Percentiles rank a stretch among this genome's conserved stretches.
Conservation (phyloP, 768 basidiomycete genomes). For the Pleurotus tuoliensis region DNA sequence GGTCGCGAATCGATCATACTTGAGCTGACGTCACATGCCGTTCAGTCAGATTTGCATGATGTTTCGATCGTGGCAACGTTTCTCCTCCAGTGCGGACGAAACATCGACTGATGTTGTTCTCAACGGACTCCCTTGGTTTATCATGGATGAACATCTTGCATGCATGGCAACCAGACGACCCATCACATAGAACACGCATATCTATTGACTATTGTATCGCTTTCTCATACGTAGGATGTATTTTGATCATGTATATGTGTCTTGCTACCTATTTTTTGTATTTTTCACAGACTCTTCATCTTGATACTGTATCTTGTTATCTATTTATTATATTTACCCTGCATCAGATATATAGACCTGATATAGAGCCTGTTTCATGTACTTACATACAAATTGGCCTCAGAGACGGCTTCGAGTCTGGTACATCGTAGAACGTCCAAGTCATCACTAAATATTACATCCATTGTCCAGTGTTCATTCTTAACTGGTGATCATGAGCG, state of each 20-base stretch:
- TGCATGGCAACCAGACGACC: too few relatives aligned
- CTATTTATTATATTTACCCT: not conserved
- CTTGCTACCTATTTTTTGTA: not conserved
- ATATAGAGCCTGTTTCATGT: not conserved
- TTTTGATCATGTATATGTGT: not conserved
- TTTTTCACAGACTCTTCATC: not conserved
- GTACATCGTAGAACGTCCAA: too few relatives aligned
- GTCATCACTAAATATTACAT: too few relatives aligned
- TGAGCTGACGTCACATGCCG: slow-evolving; percentile 42
- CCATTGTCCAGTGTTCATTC: too few relatives aligned
- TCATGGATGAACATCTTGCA: not conserved
- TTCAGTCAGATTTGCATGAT: slow-evolving; percentile 43
- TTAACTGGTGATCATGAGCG: too few relatives aligned
- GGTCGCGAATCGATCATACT: slow-evolving; percentile 30
- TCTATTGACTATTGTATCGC: not conserved
- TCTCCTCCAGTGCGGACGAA: slow-evolving; percentile 44
- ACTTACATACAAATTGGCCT: too few relatives aligned
- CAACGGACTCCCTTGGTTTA: not conserved
- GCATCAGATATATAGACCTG: too few relatives aligned
- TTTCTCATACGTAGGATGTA: not conserved
- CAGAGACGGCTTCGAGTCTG: too few relatives aligned
- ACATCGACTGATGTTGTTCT: slow-evolving; percentile 34
- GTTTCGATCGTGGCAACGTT: slow-evolving; percentile 40
- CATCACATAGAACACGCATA: too few relatives aligned
- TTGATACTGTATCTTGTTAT: not conserved